Base-by-base conservation (phyloP, 2,329 filamentous ascomycete species). In the Diaporthe citriasiana region DNA sequence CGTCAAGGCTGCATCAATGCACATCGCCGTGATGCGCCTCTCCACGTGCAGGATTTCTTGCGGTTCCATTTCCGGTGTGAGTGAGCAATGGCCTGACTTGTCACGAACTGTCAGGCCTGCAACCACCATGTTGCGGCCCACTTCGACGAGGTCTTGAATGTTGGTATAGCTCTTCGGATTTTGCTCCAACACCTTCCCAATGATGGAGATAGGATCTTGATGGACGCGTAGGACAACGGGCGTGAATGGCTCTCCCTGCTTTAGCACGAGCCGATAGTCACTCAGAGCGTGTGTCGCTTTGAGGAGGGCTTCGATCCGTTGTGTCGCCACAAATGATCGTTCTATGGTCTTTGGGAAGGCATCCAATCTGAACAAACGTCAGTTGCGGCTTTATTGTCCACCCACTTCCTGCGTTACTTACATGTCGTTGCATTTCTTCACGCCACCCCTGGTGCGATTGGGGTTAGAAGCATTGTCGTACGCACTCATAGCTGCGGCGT, bases 401-500 rank as follows among this genome's bases (percentile, higher is more conserved):
- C 33, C 66, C 82, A 60, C 27, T 10, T 7, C 13, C 10, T 7
- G 19, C 35, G 10, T 65, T 57, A 81, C 90, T 82, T 84, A 93
- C 92, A 94, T 93, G 66, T 95, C 92, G 77, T 93, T 88, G 59
- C 93, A 94, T 81, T 91, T 94, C 82, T 94, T 94, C 78, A 97
- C 87, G 0, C 93, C 93, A 22, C 94, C 94, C 77, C 94, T 88
- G 2, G 89, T 93, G 72, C 90, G 90, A 78, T 96, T 95, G 0
- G 93, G 93, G 78, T 97, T 97, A 30, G 93, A 94, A 4, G 94
- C 94, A 79, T 94, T 94, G 79, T 97, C 94, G 79, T 95, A 97
- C 5, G 92, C 89, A 71, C 89, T 87, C 84, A 95, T 88, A 1
- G 92, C 92, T 60, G 91, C 87, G 1, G 86, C 86, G 55, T 93